phyloP scores from a whole-genome alignment of 352 stramenopile genomes.

The Blastocystis sp. region DNA sequence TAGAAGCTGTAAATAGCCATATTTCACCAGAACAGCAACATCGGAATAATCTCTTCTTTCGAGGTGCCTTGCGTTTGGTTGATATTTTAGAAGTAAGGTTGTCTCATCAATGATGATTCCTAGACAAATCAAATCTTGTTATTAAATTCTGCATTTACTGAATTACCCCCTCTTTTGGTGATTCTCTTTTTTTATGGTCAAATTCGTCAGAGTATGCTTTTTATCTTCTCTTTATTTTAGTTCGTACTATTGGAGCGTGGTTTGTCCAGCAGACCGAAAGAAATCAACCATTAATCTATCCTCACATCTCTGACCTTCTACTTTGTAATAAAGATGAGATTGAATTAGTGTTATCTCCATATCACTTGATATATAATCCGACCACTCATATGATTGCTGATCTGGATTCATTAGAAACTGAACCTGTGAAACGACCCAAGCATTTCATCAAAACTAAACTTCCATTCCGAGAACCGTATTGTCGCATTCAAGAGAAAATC shows the following conservation, averaged over 20 bases:
- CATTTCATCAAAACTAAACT: not conserved
- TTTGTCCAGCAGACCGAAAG: not conserved
- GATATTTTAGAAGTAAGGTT: not conserved
- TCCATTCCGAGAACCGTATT: not conserved
- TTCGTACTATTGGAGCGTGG: not conserved
- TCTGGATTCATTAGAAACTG: not conserved
- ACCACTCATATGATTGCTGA: not conserved
- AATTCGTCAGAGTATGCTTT: not conserved
- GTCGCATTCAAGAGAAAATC: conserved; percentile 25
- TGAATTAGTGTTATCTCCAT: not conserved
- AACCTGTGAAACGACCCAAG: not conserved
- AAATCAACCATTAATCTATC: not conserved
- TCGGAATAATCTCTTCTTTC: not conserved
- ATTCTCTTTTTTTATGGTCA: conserved; percentile 55
- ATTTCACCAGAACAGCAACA: not conserved
- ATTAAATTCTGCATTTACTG: not conserved
- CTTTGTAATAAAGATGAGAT: not conserved
- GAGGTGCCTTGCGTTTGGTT: not conserved
- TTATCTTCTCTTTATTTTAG: not conserved
- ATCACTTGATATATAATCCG: not conserved
- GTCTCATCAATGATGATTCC: not conserved
- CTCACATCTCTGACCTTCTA: not conserved
- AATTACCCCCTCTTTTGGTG: not conserved
- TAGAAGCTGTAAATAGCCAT: not conserved
- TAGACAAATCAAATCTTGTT: not conserved